Evolutionary conservation across 805 yeast genomes (phyloP).

Genomic region (Martiniozyma abietophila): DNA sequence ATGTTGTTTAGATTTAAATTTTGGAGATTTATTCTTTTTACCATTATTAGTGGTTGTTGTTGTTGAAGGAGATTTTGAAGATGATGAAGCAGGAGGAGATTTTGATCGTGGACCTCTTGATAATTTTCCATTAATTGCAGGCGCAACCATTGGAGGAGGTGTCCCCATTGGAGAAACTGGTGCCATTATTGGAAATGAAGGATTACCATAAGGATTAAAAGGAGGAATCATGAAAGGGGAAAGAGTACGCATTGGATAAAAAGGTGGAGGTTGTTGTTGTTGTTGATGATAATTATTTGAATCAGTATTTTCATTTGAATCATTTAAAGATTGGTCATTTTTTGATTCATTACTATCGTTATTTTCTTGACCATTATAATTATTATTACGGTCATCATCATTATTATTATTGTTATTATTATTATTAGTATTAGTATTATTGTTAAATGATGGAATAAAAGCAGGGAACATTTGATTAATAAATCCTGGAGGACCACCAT

Average conservation of each 20-base stretch:
- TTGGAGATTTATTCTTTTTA: slow-evolving; percentile 18
- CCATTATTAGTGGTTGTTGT: slow-evolving; percentile 2
- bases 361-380: not conserved
- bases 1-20: slow-evolving; percentile 27
- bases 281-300: slow-evolving; percentile 1
- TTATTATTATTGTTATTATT: slow-evolving; percentile 1
- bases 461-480: slow-evolving; percentile 27
- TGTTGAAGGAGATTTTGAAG: not conserved
- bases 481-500: slow-evolving; percentile 26
- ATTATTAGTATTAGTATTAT: slow-evolving; percentile 3
- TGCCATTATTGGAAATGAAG: slow-evolving; percentile 7
- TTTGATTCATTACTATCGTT: not conserved
- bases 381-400: slow-evolving; percentile 1
- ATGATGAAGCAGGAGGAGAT: slow-evolving; percentile 4
- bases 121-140: slow-evolving; percentile 9
- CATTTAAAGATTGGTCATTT: no score
- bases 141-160: slow-evolving; percentile 10
- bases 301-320: no score
- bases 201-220: slow-evolving; percentile 36
- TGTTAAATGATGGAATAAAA: slow-evolving; percentile 28
- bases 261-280: slow-evolving; percentile 14
- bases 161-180: slow-evolving; percentile 20
- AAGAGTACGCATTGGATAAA: slow-evolving; percentile 20
- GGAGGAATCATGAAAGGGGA: slow-evolving; percentile 41
- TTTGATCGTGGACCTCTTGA: slow-evolving; percentile 1